Evolutionary conservation across 1,139 yeast genomes (phyloP), one percentile per base, ranked within the genome.

Genomic region (Saccharomycopsis hybrid): DNA sequence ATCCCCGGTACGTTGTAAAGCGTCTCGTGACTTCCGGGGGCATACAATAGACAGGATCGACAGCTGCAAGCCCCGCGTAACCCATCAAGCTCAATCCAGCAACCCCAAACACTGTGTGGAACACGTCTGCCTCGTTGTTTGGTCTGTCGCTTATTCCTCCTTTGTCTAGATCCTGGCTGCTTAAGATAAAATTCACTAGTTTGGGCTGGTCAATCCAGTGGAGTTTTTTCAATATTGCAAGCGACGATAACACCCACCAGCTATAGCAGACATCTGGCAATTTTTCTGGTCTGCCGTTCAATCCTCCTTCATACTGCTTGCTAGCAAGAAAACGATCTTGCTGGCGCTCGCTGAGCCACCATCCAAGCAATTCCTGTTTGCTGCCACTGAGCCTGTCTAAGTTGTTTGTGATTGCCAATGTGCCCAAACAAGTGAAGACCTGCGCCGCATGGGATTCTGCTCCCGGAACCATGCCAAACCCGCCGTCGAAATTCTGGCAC

Each of bases 381-480:
- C 55, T 54, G 1, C 54, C 44, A 1, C 65, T 58, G 53, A 78
- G 62, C 31, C 77, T 81, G 55, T 78, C 77, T 42, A 92, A 64
- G n/a, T 74, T 69, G 42, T 76, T 77, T 11, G 81, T 73, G 11
- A 92, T 82, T 2, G 88, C 84, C 46, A 94, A 69, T 0, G 95
- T 76, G 1, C 85, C 98, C 1, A 92, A 65, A 57, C 96, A 89
- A 0, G 95, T 85, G 60, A 88, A 89, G 0, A 85, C 88, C 67
- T 88, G 96, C 0, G 97, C 97, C 1, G 96, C 83, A 65, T 92
- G 99, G 47, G 94, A 81, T 63, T 92, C 99, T 0, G 96, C 90
- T 0, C 96, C 97, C 0, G 98, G 98, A 7, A 80, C 80, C 67
- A 87, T 71, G 0, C 98, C 98, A 70, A 86, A 92, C 0, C 96